Conservation (phyloP, 192 early-diverging fungal genomes). For the Geranomyces variabilis region DNA sequence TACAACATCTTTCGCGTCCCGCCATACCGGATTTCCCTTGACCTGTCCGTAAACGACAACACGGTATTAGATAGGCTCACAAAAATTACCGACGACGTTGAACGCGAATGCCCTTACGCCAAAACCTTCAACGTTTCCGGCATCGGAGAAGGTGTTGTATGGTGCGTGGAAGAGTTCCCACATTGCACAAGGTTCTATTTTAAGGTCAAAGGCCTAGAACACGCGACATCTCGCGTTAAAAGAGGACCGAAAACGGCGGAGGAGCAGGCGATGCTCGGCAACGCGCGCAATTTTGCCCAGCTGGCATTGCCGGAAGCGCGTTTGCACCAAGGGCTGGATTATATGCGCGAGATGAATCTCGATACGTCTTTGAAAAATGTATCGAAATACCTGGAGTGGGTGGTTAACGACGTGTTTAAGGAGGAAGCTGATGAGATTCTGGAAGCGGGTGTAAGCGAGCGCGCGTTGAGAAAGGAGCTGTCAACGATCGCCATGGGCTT, state of each 20-base stretch:
- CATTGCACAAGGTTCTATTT: background rate
- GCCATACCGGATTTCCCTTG: background rate
- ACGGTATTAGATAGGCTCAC: background rate
- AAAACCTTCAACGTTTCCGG: background rate
- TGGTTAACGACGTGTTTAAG: background rate
- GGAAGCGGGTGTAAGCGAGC: background rate
- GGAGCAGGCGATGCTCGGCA: background rate
- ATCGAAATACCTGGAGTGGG: background rate
- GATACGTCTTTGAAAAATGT: background rate
- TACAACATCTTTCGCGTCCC: background rate
- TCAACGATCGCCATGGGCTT: background rate
- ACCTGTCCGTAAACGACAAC: background rate
- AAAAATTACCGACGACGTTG: background rate
- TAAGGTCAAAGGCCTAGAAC: background rate
- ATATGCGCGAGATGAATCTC: background rate
- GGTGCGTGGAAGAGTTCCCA: background rate
- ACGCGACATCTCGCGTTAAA: background rate
- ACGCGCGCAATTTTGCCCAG: background rate
- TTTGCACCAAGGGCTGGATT: background rate
- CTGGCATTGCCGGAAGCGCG: background rate
- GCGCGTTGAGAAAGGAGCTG: background rate
- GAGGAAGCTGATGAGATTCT: background rate
- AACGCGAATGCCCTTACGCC: background rate
- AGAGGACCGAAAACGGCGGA: background rate
- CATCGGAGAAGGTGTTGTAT: background rate